Evolutionary conservation across 139 green algal genomes (phyloP).

Genomic region (Micromonas commoda): DNA sequence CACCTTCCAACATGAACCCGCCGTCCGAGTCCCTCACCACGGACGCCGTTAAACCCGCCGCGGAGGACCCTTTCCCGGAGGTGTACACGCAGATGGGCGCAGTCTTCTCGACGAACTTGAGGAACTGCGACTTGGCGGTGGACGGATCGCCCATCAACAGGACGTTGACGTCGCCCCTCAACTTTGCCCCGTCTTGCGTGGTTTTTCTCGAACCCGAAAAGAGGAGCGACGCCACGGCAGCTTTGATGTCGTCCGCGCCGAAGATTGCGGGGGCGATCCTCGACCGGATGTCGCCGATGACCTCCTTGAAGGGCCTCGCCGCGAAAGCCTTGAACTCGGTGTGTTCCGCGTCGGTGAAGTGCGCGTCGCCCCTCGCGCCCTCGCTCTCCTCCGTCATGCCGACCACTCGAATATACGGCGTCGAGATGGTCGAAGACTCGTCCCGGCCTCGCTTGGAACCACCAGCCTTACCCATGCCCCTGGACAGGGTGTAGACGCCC

Average conservation of each 20-base stretch:
- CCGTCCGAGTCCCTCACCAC: conserved; percentile 85
- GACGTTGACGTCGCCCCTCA: conserved; percentile 98
- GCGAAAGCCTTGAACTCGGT: conserved; percentile 80
- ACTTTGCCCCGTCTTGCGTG: conserved; percentile 40
- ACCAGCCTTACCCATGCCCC: neutral
- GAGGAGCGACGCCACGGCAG: conserved; percentile 87
- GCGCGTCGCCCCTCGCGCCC: conserved; percentile 28
- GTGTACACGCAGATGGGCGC: conserved; percentile 86
- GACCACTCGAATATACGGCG: conserved; percentile 93
- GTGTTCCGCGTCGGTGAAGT: conserved; percentile 51
- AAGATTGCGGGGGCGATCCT: conserved; percentile 93
- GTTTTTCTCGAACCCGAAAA: conserved; percentile 61
- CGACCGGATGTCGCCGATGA: conserved; percentile 58
- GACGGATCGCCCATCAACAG: conserved; percentile 93
- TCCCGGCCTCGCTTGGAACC: conserved; percentile 29
- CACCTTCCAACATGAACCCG: conserved; percentile 97
- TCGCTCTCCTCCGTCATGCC: conserved; percentile 62
- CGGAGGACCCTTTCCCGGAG: conserved; percentile 88
- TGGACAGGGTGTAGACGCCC: conserved; percentile 78
- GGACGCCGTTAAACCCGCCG: conserved; percentile 90
- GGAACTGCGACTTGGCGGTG: conserved; percentile 77
- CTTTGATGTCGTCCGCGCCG: conserved; percentile 89
- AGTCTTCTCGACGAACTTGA: conserved; percentile 57
- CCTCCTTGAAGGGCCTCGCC: conserved; percentile 48
- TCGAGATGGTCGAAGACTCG: conserved; percentile 50